Percentiles rank a stretch among this genome's conserved stretches.
Conservation (phyloP, 2,329 filamentous ascomycete genomes). For the Pestalotiopsis sp. region DNA sequence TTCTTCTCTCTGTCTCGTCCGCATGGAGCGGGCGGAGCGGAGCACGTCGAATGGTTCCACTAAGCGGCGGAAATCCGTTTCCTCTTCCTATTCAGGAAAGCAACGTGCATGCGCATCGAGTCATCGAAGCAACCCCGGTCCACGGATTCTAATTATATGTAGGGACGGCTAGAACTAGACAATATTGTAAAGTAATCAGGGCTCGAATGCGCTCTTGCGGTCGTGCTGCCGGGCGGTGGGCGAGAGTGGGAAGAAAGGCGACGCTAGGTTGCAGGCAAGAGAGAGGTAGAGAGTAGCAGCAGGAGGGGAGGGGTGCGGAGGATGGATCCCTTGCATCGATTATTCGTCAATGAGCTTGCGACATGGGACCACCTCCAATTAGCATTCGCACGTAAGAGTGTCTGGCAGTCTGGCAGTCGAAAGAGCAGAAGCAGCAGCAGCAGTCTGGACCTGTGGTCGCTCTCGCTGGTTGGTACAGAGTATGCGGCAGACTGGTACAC, state of each 20-base stretch:
- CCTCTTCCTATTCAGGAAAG: neutral
- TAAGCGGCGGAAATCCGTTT: neutral
- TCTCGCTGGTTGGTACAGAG: neutral
- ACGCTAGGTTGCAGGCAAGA: neutral
- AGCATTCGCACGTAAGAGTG: slow-evolving; percentile 5
- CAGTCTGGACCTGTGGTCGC: neutral
- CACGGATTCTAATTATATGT: too few relatives aligned
- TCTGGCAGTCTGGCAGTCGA: neutral
- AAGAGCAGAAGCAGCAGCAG: neutral
- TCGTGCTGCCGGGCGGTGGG: neutral
- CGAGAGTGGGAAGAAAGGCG: neutral
- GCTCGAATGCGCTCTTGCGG: too few relatives aligned
- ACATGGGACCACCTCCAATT: neutral
- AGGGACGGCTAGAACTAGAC: too few relatives aligned
- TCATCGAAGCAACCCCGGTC: too few relatives aligned
- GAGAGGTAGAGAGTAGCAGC: neutral
- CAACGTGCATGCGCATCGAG: neutral
- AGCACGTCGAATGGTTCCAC: neutral
- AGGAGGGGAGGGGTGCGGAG: neutral
- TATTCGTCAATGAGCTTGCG: neutral
- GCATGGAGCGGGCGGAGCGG: neutral
- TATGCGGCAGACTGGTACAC: too few relatives aligned
- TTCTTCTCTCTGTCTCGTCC: neutral
- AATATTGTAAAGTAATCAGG: too few relatives aligned
- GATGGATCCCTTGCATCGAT: neutral